Percentiles rank a stretch among this genome's conserved stretches.
These are phyloP conservation scores for Gracilaria domingensis DNA, from an alignment of 23 red algal genomes.

Conservation along the genomic window DNA sequence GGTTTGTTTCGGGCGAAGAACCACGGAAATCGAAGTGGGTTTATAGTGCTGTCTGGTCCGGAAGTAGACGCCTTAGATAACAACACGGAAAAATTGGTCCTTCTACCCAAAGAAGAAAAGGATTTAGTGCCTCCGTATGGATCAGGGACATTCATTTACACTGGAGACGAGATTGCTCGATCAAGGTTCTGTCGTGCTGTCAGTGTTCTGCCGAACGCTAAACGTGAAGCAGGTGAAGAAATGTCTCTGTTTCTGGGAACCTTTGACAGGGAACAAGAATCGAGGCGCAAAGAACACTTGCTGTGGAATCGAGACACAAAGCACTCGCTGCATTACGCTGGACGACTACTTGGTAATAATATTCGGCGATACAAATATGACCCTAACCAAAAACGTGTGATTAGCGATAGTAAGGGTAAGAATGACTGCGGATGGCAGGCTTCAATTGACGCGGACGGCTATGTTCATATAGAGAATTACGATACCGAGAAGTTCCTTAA, in stretches of 20 bases:
- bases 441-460: slow-evolving; percentile 40
- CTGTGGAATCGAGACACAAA: slow-evolving; percentile 11
- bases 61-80: slow-evolving; percentile 9
- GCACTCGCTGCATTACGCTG: slow-evolving; percentile 54
- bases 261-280: slow-evolving; percentile 36
- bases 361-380: slow-evolving; percentile 24
- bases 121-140: slow-evolving; percentile 40
- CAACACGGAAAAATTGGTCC: slow-evolving; percentile 10
- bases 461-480: slow-evolving; percentile 53
- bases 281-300: slow-evolving; percentile 13
- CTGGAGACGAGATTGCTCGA: slow-evolving; percentile 69
- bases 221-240: slow-evolving; percentile 6
- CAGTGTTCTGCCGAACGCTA: background rate
- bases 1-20: slow-evolving; percentile 43
- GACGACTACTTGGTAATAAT: slow-evolving; percentile 30
- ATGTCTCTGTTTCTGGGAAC: slow-evolving; percentile 19
- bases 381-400: background rate
- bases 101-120: slow-evolving; percentile 18
- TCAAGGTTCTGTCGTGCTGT: slow-evolving; percentile 40
- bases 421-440: slow-evolving; percentile 45
- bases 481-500: slow-evolving; percentile 29
- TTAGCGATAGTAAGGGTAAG: slow-evolving; percentile 4
- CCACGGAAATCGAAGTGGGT: slow-evolving; percentile 44
- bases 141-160: slow-evolving; percentile 48
- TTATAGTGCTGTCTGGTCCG: slow-evolving; percentile 58